Percentiles rank a stretch among this genome's conserved stretches.
Evolutionary conservation across 306 rosid genomes (phyloP).

Genomic region (Calophaca sinica): DNA sequence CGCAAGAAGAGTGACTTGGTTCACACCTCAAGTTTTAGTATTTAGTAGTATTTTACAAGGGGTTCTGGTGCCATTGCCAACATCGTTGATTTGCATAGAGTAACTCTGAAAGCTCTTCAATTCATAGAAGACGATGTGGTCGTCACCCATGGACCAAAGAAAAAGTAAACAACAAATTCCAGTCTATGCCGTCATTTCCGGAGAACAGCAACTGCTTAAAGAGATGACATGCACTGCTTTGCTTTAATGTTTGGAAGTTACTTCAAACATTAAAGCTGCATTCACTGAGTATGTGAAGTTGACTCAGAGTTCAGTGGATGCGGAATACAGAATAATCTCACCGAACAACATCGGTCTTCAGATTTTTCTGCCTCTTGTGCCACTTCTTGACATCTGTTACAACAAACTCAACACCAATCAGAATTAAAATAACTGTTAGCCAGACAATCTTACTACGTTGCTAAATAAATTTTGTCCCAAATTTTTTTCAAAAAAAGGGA

Average conservation of each 20-base stretch:
- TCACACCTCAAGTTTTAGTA: constrained; percentile 45
- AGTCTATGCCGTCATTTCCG: background rate
- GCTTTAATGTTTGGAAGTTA: constrained; percentile 41
- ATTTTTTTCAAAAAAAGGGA: background rate
- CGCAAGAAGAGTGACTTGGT: constrained; percentile 23
- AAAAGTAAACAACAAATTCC: too few relatives aligned
- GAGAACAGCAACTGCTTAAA: background rate
- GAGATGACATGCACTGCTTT: background rate
- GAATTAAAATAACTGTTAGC: constrained; percentile 21
- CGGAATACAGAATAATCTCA: background rate
- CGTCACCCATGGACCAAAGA: too few relatives aligned
- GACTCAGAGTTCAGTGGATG: constrained; percentile 17
- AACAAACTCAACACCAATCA: constrained; percentile 43
- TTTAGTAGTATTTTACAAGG: constrained; percentile 46
- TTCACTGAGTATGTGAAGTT: constrained; percentile 38
- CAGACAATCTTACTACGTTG: constrained; percentile 7
- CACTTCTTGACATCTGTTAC: constrained; percentile 47
- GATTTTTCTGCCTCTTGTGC: constrained; percentile 47
- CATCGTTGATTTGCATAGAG: too few relatives aligned
- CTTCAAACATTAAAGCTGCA: constrained; percentile 40
- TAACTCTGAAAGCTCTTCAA: too few relatives aligned
- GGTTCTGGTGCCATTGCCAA: background rate
- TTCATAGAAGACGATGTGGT: too few relatives aligned
- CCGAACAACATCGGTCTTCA: constrained; percentile 46
- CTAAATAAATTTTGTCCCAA: too few relatives aligned